A percentile compares a stretch with the other conserved stretches of the same genome.
Evolutionary conservation across 257 asterid species (phyloP).

Genomic region (Solanum neorickii): DNA sequence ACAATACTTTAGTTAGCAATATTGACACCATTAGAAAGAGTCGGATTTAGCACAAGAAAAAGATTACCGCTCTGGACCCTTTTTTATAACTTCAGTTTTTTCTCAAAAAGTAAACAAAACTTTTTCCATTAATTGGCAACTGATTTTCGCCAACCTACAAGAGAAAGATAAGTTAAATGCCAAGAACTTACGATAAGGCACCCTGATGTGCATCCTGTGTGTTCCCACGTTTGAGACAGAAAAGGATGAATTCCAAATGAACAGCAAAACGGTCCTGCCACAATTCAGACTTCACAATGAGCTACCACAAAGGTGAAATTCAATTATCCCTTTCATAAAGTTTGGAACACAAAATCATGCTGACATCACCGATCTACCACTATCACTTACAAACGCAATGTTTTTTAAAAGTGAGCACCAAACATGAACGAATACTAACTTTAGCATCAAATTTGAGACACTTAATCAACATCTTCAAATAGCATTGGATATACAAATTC

Average conservation of each 20-base stretch:
- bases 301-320: background rate
- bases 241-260: conserved; percentile 49
- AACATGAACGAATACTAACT: background rate
- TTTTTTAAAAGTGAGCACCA: background rate
- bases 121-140: background rate
- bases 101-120: background rate
- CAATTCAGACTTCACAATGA: conserved; percentile 3
- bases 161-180: background rate
- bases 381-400: background rate
- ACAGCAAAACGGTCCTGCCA: conserved; percentile 56
- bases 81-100: background rate
- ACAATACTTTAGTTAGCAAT: background rate
- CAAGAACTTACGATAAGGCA: conserved; percentile 42
- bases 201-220: conserved; percentile 37
- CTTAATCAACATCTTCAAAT: background rate
- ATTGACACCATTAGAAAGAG: background rate
- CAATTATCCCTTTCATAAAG: background rate
- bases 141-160: background rate
- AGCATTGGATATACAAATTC: background rate
- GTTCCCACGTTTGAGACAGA: conserved; percentile 37
- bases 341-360: background rate
- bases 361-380: background rate
- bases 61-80: background rate
- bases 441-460: background rate
- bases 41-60: background rate